Conservation (phyloP, 768 basidiomycete species). For the Phallus indusiatus region DNA sequence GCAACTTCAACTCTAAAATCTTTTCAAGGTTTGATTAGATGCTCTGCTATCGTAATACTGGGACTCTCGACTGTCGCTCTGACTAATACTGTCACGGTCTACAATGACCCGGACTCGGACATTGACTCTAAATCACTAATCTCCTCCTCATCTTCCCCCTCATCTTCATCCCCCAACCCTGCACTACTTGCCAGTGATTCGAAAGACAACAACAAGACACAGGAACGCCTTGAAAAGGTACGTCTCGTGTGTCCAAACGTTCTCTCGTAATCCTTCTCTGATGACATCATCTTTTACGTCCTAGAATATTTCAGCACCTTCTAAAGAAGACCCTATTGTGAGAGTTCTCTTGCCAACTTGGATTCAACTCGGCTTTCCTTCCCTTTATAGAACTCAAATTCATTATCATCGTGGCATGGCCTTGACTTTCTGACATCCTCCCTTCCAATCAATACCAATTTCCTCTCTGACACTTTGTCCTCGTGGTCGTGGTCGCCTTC, state of each 20-base stretch:
- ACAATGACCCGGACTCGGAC: neutral
- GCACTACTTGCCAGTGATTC: neutral
- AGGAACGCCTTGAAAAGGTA: neutral
- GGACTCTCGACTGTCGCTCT: neutral
- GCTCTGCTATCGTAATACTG: neutral
- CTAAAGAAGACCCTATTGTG: neutral
- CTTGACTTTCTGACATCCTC: constrained; percentile 12
- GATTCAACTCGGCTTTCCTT: neutral
- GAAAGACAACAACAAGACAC: neutral
- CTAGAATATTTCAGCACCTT: neutral
- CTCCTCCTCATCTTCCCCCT: too few relatives aligned
- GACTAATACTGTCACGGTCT: neutral
- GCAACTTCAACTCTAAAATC: neutral
- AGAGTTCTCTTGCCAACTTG: neutral
- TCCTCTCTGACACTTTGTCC: constrained; percentile 7
- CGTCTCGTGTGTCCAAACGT: neutral
- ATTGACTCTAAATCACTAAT: too few relatives aligned
- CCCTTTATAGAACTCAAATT: neutral
- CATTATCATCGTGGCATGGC: constrained; percentile 10
- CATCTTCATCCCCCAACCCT: too few relatives aligned
- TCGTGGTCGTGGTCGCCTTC: constrained; percentile 15
- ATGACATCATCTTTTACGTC: neutral
- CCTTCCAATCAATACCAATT: constrained; percentile 6
- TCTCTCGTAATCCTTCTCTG: neutral
- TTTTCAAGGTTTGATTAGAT: neutral